Evolutionary conservation across 2,329 filamentous ascomycete species (phyloP), one percentile per base, ranked within the genome.

Genomic region (Ascochyta viciae-villosae): DNA sequence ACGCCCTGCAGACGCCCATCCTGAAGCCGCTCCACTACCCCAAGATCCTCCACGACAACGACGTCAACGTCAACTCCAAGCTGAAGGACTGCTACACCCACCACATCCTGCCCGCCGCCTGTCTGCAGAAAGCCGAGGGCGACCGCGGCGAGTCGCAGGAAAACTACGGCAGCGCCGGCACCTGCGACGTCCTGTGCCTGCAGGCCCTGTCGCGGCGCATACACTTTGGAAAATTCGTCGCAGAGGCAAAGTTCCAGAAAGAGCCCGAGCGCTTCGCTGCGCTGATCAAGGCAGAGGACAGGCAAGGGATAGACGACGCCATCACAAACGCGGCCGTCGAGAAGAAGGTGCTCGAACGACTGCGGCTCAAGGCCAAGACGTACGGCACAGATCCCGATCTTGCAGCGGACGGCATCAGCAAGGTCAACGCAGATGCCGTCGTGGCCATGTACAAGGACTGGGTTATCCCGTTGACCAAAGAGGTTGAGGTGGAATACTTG

Each of bases 221-320:
- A 66, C 95, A 99, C 78, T 99, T 96, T 79, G 95, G 95, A 66
- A 99, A 98, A 80, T 98, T 98, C 71, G 95, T 99, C 8, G 95
- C 95, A 39, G 95, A 99, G 82, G 88, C 89, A 57, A 99, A 99
- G 80, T 99, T 97, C 78, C 85, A 85, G 67, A 88, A 89, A 42
- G 91, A 98, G 65, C 84, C 87, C 27, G 91, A 93, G 67, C 85
- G 81, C 60, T 99, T 94, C 74, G 93, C 90, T 6, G 82, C 82
- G 60, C 77, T 98, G 77, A 98, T 99, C 79, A 87, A 88, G 75
- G 89, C 87, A 1, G 87, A 83, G 59, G 93, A 99, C 76, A 83
- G 90, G 6, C 81, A 87, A 51, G 94, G 89, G 2, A 94, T 99
- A 65, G 92, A 89, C 69, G 88, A 87, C 29, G 92, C 93, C 34